These are phyloP conservation scores for Pleomassaria siparia DNA, from an alignment of 2,329 filamentous ascomycete genomes.

Conservation along the genomic window DNA sequence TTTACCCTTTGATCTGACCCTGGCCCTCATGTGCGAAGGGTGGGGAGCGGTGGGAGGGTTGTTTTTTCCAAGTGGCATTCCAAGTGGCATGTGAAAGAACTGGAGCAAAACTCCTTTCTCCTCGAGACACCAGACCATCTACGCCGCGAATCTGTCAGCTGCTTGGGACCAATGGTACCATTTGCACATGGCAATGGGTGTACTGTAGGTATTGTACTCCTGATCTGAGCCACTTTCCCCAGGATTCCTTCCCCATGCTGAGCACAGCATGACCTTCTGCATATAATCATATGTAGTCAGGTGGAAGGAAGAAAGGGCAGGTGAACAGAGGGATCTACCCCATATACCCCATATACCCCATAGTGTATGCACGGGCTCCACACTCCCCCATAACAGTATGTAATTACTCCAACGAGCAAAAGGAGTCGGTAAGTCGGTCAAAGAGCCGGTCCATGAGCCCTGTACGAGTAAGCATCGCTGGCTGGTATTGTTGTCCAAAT, in stretches of 20 bases:
- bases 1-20: no score
- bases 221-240: not conserved
- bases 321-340: not conserved
- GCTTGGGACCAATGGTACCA: not conserved
- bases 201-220: no score
- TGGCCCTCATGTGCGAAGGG: no score
- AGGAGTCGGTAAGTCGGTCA: not conserved
- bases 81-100: not conserved
- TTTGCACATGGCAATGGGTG: constrained; percentile 2
- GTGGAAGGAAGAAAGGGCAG: not conserved
- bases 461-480: not conserved
- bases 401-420: not conserved
- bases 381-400: not conserved
- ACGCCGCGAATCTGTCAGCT: not conserved
- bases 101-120: not conserved
- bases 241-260: constrained; percentile 1
- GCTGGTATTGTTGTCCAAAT: not conserved
- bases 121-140: not conserved
- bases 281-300: not conserved
- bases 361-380: not conserved
- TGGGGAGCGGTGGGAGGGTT: no score
- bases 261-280: not conserved
- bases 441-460: no score
- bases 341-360: no score
- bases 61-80: no score